phyloP scores from a whole-genome alignment of 257 asterid genomes.

The Anisodus acutangulus region DNA sequence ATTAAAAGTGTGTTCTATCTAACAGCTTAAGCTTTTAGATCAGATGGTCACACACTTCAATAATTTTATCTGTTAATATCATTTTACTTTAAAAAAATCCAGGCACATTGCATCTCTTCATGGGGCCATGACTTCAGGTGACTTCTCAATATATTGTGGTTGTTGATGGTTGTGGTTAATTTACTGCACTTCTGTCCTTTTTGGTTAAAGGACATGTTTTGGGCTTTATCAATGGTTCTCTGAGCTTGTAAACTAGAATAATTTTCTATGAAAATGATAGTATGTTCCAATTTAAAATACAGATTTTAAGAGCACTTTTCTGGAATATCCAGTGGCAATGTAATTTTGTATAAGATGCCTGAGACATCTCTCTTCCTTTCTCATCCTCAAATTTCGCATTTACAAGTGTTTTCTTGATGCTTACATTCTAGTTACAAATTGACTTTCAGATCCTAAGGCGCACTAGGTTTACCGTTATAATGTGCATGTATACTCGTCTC shows the following conservation, averaged over 20 bases:
- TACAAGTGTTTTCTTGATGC: not conserved
- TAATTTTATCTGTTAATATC: not conserved
- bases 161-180: constrained; percentile 19
- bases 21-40: too few relatives aligned
- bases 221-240: constrained; percentile 4
- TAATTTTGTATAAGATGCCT: not conserved
- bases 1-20: too few relatives aligned
- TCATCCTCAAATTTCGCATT: constrained; percentile 20
- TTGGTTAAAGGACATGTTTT: not conserved
- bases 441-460: not conserved
- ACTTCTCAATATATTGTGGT: constrained; percentile 31
- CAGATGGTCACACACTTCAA: too few relatives aligned
- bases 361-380: constrained; percentile 1
- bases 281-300: not conserved
- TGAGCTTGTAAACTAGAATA: constrained; percentile 21
- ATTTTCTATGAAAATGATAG: not conserved
- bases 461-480: not conserved
- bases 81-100: constrained; percentile 38
- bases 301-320: not conserved
- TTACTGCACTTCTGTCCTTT: constrained; percentile 18
- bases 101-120: constrained; percentile 97
- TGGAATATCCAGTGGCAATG: not conserved
- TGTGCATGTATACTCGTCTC: constrained; percentile 12
- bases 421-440: not conserved
- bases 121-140: constrained; percentile 99